phyloP scores from a whole-genome alignment of 495 filamentous ascomycete species.

The Penicillium dipodomyicola region DNA sequence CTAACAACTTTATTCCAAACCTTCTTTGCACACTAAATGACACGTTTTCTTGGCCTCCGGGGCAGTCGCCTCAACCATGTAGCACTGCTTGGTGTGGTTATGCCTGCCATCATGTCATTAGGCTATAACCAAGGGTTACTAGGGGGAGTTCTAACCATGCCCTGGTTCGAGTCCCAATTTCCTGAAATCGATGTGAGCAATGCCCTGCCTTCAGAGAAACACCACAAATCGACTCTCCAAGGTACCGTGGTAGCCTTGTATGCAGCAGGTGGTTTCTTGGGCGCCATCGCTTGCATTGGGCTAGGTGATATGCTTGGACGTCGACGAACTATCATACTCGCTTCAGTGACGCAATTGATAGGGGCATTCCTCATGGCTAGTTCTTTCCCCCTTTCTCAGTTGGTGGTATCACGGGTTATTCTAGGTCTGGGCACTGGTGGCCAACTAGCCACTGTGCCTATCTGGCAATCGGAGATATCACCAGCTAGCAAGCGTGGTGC shows the following conservation, averaged over 20 bases:
- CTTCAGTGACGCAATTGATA: conserved; percentile 22
- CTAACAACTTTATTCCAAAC: not conserved
- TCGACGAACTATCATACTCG: conserved; percentile 22
- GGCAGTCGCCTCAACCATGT: conserved; percentile 25
- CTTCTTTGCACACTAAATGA: conserved; percentile 7
- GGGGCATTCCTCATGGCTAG: conserved; percentile 39
- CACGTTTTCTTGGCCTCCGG: conserved; percentile 20
- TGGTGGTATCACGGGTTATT: conserved; percentile 29
- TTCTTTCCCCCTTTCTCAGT: conserved; percentile 25
- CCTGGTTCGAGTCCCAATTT: conserved; percentile 39
- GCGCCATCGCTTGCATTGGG: conserved; percentile 21
- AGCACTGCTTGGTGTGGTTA: conserved; percentile 21
- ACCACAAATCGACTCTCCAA: conserved; percentile 19
- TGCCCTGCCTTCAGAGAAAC: conserved; percentile 24
- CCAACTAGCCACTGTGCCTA: conserved; percentile 35
- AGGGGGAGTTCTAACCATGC: conserved; percentile 29
- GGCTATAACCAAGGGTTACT: conserved; percentile 45
- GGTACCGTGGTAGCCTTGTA: conserved; percentile 28
- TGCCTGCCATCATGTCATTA: conserved; percentile 40
- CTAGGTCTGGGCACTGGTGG: conserved; percentile 59
- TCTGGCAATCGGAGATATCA: conserved; percentile 49
- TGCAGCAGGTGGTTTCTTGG: conserved; percentile 24
- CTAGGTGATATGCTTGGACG: conserved; percentile 26
- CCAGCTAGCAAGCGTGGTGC: conserved; percentile 35
- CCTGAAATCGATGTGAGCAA: conserved; percentile 39